A percentile compares a stretch with the other conserved stretches of the same genome.
Conservation (phyloP, 305 asterid species). For the Solanum chacoense region DNA sequence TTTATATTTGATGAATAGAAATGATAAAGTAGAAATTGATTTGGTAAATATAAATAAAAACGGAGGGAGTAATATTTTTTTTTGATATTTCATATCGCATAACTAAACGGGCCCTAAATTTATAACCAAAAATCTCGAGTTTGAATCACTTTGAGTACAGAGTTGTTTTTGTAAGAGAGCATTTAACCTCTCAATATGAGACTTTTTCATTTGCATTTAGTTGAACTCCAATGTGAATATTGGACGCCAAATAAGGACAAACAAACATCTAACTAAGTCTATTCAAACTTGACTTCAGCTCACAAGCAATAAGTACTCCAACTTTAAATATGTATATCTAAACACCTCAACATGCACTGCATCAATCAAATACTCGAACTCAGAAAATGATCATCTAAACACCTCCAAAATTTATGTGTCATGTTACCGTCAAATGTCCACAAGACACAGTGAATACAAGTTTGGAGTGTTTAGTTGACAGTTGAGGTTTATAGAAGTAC, state of each 20-base stretch:
- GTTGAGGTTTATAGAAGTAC: neutral
- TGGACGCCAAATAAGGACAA: neutral
- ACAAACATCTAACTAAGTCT: neutral
- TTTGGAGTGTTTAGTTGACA: neutral
- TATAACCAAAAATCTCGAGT: too few relatives aligned
- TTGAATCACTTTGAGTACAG: neutral
- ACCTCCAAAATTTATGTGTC: neutral
- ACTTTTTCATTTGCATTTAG: neutral
- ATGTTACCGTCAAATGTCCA: neutral
- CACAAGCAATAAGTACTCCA: neutral
- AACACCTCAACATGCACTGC: neutral
- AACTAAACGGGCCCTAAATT: neutral
- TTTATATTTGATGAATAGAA: too few relatives aligned
- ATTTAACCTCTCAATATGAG: neutral
- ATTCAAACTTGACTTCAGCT: too few relatives aligned
- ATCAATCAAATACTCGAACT: neutral
- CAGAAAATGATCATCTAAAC: neutral
- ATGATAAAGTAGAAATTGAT: too few relatives aligned
- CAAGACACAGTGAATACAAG: neutral
- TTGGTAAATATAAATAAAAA: too few relatives aligned
- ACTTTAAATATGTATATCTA: neutral
- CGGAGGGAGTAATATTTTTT: neutral
- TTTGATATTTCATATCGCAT: neutral
- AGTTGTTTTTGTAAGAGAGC: neutral
- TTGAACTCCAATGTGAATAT: neutral